Percentiles rank a stretch among this genome's conserved stretches.
These are phyloP conservation scores for Avena eriantha DNA, from an alignment of 176 grass and related monocot genomes.

Conservation along the genomic window DNA sequence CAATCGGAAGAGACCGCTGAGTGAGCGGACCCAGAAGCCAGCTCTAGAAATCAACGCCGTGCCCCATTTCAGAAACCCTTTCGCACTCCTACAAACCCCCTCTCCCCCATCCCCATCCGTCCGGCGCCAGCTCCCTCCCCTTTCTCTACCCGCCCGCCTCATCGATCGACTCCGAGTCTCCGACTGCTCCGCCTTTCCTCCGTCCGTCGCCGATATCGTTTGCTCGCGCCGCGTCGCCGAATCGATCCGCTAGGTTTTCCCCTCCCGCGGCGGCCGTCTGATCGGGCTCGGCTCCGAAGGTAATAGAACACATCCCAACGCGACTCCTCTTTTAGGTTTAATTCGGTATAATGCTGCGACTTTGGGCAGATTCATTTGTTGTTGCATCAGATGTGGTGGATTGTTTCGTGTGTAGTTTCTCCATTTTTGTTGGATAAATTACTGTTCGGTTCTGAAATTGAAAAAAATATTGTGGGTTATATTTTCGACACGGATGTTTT, in stretches of 20 bases:
- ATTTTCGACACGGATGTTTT: neutral
- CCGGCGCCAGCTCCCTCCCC: neutral
- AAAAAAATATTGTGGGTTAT: neutral
- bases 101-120: neutral
- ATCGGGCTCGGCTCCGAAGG: conserved; percentile 8
- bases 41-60: too few relatives aligned
- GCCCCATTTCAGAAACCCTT: conserved; percentile 26
- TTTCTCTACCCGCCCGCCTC: neutral
- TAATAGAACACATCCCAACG: neutral
- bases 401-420: neutral
- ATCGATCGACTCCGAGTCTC: neutral
- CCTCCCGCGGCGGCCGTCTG: conserved; percentile 4
- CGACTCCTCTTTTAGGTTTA: neutral
- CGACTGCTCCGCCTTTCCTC: too few relatives aligned
- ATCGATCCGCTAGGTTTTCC: conserved; percentile 38
- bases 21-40: too few relatives aligned
- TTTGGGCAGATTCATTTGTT: neutral
- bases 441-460: neutral
- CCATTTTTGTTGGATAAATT: neutral
- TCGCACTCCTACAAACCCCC: conserved; percentile 27
- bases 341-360: neutral
- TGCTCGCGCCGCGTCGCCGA: neutral
- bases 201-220: neutral
- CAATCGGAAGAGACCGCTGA: too few relatives aligned
- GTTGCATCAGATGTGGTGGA: neutral